These are phyloP conservation scores for Phytopythium aichiense DNA, from an alignment of 352 stramenopile genomes.

Conservation along the genomic window DNA sequence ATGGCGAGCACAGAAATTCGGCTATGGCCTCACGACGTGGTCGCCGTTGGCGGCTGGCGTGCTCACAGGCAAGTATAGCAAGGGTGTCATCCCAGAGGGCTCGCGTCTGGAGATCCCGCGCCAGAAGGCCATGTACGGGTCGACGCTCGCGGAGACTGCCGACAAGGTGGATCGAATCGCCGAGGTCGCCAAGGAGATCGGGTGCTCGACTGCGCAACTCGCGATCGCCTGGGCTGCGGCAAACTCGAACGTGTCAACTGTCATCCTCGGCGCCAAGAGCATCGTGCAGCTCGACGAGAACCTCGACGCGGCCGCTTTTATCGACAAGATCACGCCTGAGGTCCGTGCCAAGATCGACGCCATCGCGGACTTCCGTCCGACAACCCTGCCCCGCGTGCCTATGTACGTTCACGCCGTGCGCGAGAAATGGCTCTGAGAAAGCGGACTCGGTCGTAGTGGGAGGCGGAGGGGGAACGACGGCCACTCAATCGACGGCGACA, in stretches of 20 bases:
- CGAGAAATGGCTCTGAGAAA: conserved; percentile 23
- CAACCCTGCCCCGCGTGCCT: conserved; percentile 22
- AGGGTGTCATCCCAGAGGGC: conserved; percentile 33
- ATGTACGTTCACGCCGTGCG: conserved; percentile 25
- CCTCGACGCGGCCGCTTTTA: conserved; percentile 36
- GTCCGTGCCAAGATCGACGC: conserved; percentile 50
- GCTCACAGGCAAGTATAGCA: conserved; percentile 74
- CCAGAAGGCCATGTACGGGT: conserved; percentile 25
- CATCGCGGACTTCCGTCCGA: conserved; percentile 42
- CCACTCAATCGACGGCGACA: neutral
- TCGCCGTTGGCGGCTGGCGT: conserved; percentile 58
- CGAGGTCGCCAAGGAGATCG: conserved; percentile 37
- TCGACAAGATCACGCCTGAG: conserved; percentile 52
- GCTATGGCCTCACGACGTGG: conserved; percentile 66
- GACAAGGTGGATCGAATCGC: conserved; percentile 27
- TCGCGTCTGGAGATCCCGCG: conserved; percentile 42
- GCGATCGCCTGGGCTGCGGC: conserved; percentile 50
- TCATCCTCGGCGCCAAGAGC: conserved; percentile 51
- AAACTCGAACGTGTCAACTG: conserved; percentile 55
- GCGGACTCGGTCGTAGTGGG: neutral
- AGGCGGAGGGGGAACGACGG: neutral
- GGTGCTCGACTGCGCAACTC: conserved; percentile 43
- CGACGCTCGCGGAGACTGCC: conserved; percentile 31
- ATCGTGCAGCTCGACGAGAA: conserved; percentile 59
- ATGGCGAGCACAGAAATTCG: conserved; percentile 34